These are phyloP conservation scores for Talaromyces marneffei DNA, from an alignment of 2,329 filamentous ascomycete species.

Conservation along the genomic window DNA sequence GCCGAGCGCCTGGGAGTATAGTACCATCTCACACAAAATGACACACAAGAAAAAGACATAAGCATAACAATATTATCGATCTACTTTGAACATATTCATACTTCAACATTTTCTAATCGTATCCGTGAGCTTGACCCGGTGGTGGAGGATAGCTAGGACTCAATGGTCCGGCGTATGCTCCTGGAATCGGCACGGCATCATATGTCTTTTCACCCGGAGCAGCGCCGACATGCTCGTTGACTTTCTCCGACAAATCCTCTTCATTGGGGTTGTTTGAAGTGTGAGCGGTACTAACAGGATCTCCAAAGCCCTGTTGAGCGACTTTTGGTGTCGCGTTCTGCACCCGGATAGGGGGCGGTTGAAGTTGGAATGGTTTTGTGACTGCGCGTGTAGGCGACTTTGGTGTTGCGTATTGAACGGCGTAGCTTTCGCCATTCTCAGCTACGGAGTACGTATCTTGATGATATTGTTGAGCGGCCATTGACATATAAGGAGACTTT, in stretches of 20 bases:
- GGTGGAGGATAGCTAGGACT: constrained; percentile 8
- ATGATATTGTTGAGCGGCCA: constrained; percentile 19
- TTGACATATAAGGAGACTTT: constrained; percentile 42
- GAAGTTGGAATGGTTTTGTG: constrained; percentile 68
- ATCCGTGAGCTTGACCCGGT: constrained; percentile 1
- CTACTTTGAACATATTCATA: not conserved
- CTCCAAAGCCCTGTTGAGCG: constrained; percentile 57
- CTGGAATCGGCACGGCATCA: constrained; percentile 80
- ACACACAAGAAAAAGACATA: not conserved
- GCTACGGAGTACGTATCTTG: constrained; percentile 44
- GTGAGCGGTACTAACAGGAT: constrained; percentile 18
- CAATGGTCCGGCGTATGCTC: constrained; percentile 60
- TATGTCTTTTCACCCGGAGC: constrained; percentile 79
- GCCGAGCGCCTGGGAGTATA: constrained; percentile 2
- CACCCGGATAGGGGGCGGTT: constrained; percentile 74
- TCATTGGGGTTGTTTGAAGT: constrained; percentile 24
- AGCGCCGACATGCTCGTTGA: constrained; percentile 60
- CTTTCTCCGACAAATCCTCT: constrained; percentile 34
- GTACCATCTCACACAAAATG: not conserved
- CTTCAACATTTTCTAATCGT: not conserved
- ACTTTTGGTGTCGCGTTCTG: constrained; percentile 70
- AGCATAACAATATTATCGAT: not conserved
- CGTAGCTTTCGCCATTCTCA: constrained; percentile 46
- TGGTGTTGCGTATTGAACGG: constrained; percentile 54
- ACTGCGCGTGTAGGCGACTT: constrained; percentile 55